These are phyloP conservation scores for Erysimum cheiri DNA, from an alignment of 441 rosid genomes.

Conservation along the genomic window DNA sequence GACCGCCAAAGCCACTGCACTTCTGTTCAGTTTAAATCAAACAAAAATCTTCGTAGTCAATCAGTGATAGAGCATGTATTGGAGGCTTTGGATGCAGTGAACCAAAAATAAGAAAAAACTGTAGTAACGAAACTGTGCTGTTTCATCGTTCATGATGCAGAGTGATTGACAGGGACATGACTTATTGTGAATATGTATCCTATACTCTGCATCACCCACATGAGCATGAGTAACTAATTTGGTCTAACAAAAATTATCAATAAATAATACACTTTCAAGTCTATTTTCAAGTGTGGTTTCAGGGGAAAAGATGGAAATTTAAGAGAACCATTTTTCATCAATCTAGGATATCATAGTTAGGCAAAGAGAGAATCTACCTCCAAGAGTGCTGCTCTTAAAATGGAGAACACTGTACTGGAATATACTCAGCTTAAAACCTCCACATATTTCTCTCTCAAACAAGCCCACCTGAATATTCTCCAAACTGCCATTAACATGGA, in stretches of 20 bases:
- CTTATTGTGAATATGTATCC: not conserved
- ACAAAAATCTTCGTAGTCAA: not conserved
- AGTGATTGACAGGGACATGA: not conserved
- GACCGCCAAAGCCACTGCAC: conserved; percentile 71
- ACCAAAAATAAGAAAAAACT: conserved; percentile 2
- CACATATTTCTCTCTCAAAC: conserved; percentile 77
- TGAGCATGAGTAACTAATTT: conserved; percentile 1
- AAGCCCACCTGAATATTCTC: conserved; percentile 84
- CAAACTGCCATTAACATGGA: conserved; percentile 67
- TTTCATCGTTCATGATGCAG: conserved; percentile 18
- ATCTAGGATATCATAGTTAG: conserved; percentile 3
- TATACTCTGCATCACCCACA: not conserved
- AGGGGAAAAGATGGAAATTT: not conserved
- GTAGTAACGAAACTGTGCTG: not conserved
- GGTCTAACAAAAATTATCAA: not conserved
- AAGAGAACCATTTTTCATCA: conserved; percentile 4
- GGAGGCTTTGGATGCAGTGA: conserved; percentile 1
- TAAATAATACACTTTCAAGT: not conserved
- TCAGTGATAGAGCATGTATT: conserved; percentile 4
- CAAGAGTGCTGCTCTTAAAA: conserved; percentile 51
- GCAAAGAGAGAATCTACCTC: conserved; percentile 56
- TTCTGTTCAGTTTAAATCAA: conserved; percentile 52
- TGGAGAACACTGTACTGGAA: conserved; percentile 75
- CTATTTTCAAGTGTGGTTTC: not conserved
- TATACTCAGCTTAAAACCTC: conserved; percentile 68